phyloP scores from a whole-genome alignment of 2,329 filamentous ascomycete genomes.

The Alternaria sp. region DNA sequence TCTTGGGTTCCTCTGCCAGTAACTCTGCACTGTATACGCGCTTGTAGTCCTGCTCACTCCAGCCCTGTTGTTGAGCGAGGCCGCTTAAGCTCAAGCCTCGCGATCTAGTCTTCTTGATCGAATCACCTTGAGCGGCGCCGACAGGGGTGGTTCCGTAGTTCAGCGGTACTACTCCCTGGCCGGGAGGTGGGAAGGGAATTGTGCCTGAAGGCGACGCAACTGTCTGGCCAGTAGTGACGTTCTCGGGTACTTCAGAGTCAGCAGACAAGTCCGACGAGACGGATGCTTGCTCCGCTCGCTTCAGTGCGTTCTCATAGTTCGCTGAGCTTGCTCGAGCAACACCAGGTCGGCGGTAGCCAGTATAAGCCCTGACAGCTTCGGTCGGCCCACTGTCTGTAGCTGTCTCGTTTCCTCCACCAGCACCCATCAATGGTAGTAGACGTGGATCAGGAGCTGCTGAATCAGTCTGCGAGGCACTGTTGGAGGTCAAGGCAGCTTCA shows the following conservation, averaged over 20 bases:
- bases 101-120: conserved; percentile 41
- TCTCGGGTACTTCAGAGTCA: conserved; percentile 23
- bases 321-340: conserved; percentile 37
- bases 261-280: conserved; percentile 38
- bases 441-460: conserved; percentile 46
- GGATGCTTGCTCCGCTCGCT: conserved; percentile 32
- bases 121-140: conserved; percentile 34
- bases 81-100: conserved; percentile 43
- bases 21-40: conserved; percentile 40
- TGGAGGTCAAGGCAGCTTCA: conserved; percentile 45
- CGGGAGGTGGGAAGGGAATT: conserved; percentile 38
- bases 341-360: conserved; percentile 33
- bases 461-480: conserved; percentile 46
- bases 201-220: conserved; percentile 30
- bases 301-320: conserved; percentile 47
- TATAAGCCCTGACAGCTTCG: conserved; percentile 42
- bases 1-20: conserved; percentile 34
- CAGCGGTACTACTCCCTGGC: conserved; percentile 47
- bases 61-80: conserved; percentile 45
- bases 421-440: conserved; percentile 15
- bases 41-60: conserved; percentile 49
- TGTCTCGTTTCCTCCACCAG: conserved; percentile 13
- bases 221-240: conserved; percentile 22
- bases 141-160: conserved; percentile 34
- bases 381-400: conserved; percentile 16